These are phyloP conservation scores for Nemania serpens DNA, from an alignment of 2,329 filamentous ascomycete species.

Conservation along the genomic window DNA sequence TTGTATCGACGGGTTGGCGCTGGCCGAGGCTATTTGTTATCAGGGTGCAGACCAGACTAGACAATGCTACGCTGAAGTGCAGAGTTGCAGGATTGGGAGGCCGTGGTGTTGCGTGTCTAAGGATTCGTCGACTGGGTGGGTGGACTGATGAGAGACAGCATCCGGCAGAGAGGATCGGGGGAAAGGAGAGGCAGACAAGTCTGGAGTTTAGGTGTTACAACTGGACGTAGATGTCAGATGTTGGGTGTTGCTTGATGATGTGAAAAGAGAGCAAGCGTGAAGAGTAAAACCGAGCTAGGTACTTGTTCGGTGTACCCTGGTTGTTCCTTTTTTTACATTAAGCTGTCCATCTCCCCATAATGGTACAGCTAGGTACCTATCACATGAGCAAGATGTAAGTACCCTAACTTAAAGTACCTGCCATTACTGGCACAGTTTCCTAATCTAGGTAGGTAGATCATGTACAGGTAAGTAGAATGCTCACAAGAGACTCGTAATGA, in stretches of 20 bases:
- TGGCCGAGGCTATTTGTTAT: background rate
- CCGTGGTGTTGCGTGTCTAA: slow-evolving; percentile 3
- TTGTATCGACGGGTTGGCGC: slow-evolving; percentile 6
- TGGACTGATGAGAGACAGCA: slow-evolving; percentile 2
- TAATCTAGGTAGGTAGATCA: background rate
- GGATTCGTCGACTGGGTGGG: slow-evolving; percentile 8
- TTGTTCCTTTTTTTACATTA: slow-evolving; percentile 4
- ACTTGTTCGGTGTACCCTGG: background rate
- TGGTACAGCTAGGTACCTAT: background rate
- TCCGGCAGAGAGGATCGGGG: background rate
- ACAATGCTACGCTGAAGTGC: slow-evolving; percentile 25
- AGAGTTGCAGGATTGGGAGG: no score
- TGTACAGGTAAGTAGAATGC: background rate
- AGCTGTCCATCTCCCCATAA: background rate
- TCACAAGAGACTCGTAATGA: no score
- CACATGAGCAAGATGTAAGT: no score
- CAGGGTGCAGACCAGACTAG: slow-evolving; percentile 27
- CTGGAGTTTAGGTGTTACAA: background rate
- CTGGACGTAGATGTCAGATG: background rate
- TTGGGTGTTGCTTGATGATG: background rate
- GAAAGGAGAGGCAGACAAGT: background rate
- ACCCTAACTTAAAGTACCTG: background rate
- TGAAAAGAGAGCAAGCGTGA: slow-evolving; percentile 11
- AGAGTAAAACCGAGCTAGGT: slow-evolving; percentile 11
- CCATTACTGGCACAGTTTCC: no score